These are phyloP conservation scores for Zygosaccharomyces bisporus DNA, from an alignment of 805 yeast genomes.

Conservation along the genomic window DNA sequence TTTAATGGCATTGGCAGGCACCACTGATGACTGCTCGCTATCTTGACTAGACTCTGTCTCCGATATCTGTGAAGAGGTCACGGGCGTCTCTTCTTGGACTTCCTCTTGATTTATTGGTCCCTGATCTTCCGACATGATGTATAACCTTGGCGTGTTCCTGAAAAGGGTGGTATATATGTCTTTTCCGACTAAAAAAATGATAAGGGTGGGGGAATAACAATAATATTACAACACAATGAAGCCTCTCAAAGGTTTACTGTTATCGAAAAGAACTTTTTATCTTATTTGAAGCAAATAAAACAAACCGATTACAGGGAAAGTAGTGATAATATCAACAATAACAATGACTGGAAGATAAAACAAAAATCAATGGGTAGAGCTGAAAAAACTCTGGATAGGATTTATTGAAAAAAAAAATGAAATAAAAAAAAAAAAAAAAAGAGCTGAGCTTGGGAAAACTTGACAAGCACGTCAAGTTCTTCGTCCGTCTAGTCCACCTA, in stretches of 20 bases:
- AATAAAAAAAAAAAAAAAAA: slow-evolving; percentile 1
- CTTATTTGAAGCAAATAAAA: background rate
- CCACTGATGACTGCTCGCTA: slow-evolving; percentile 25
- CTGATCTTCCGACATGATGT: slow-evolving; percentile 5
- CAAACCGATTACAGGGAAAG: background rate
- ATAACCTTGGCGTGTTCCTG: background rate
- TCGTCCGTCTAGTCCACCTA: background rate
- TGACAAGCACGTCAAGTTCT: slow-evolving; percentile 1
- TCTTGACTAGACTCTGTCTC: slow-evolving; percentile 6
- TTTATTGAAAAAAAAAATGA: background rate
- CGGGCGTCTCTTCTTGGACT: slow-evolving; percentile 7
- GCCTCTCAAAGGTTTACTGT: background rate
- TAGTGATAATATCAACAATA: background rate
- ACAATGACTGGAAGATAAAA: background rate
- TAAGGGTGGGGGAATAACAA: background rate
- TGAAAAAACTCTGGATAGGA: too few species aligned
- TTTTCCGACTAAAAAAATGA: background rate
- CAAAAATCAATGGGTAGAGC: background rate
- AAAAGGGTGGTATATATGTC: background rate
- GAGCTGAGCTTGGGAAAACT: background rate
- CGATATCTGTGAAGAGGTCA: slow-evolving; percentile 3
- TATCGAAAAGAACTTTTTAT: background rate
- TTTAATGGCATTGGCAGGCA: slow-evolving; percentile 66
- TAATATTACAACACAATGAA: slow-evolving; percentile 1
- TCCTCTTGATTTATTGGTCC: background rate